These are phyloP conservation scores for Xylariaceae sp. DNA, from an alignment of 2,329 filamentous ascomycete genomes.

Conservation along the genomic window DNA sequence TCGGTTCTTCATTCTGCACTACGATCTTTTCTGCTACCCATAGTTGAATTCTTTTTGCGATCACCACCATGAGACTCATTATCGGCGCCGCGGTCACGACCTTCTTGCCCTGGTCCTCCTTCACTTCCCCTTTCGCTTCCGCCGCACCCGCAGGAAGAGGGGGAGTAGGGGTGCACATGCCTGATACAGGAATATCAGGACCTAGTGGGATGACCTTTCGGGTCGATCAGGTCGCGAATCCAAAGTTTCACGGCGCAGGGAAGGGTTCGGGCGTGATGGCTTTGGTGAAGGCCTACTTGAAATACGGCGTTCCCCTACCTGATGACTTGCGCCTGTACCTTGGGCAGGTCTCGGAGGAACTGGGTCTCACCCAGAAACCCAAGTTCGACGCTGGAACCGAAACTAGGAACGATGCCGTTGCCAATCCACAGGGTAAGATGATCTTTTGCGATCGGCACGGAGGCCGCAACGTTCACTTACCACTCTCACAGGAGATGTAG, in stretches of 20 bases:
- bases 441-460: neutral
- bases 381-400: slow-evolving; percentile 15
- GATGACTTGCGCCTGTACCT: slow-evolving; percentile 35
- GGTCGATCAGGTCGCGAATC: slow-evolving; percentile 39
- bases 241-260: slow-evolving; percentile 30
- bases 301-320: slow-evolving; percentile 37
- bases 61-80: slow-evolving; percentile 35
- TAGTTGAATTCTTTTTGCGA: neutral
- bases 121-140: slow-evolving; percentile 22
- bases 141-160: slow-evolving; percentile 32
- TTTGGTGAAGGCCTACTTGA: slow-evolving; percentile 39
- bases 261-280: slow-evolving; percentile 38
- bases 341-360: slow-evolving; percentile 33
- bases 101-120: slow-evolving; percentile 24
- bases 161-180: slow-evolving; percentile 16
- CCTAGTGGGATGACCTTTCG: slow-evolving; percentile 40
- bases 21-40: no score
- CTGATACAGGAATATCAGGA: slow-evolving; percentile 33
- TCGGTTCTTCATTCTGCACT: slow-evolving; percentile 1
- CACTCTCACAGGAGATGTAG: slow-evolving; percentile 28
- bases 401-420: slow-evolving; percentile 8
- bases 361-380: slow-evolving; percentile 29
- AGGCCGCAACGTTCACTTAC: slow-evolving; percentile 13
- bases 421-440: slow-evolving; percentile 15
- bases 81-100: slow-evolving; percentile 35